Percentiles rank a stretch among this genome's conserved stretches.
phyloP scores from a whole-genome alignment of 2,329 filamentous ascomycete genomes.

The Chaetomiaceae sp. region DNA sequence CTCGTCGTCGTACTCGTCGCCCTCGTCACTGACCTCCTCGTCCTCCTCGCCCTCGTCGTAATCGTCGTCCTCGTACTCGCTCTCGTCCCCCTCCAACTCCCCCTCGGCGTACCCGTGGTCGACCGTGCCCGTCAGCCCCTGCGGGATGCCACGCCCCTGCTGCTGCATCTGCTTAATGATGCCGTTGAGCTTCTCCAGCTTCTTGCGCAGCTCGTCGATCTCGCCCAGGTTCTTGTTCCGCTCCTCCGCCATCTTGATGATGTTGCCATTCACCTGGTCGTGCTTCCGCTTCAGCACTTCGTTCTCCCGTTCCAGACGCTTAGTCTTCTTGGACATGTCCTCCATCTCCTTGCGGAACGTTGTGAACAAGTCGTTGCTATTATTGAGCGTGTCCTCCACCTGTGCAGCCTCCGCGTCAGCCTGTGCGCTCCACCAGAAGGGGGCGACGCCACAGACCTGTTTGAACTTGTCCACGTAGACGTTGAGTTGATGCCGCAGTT shows the following conservation, averaged over 20 bases:
- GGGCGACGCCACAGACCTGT: constrained; percentile 61
- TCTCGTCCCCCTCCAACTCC: constrained; percentile 57
- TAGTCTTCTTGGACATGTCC: constrained; percentile 99
- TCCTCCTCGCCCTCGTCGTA: constrained; percentile 50
- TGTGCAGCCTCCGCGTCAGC: constrained; percentile 33
- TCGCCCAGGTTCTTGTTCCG: constrained; percentile 69
- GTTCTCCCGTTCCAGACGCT: constrained; percentile 94
- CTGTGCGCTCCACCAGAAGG: constrained; percentile 23
- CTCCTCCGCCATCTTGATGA: constrained; percentile 95
- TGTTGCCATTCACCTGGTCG: constrained; percentile 87
- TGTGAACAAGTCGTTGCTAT: constrained; percentile 93
- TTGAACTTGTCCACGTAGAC: constrained; percentile 99
- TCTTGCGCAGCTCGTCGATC: constrained; percentile 72
- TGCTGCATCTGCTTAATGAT: constrained; percentile 96
- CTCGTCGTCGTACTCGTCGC: constrained; percentile 30
- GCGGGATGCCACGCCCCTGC: constrained; percentile 72
- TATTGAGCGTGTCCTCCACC: constrained; percentile 98
- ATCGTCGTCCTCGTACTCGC: constrained; percentile 55
- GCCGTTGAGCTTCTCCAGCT: constrained; percentile 85
- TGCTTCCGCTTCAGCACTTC: constrained; percentile 86
- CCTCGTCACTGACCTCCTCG: constrained; percentile 36
- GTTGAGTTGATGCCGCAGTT: constrained; percentile 89
- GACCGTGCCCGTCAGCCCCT: constrained; percentile 47
- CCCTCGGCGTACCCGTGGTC: constrained; percentile 61
- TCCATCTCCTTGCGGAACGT: constrained; percentile 99